Evolutionary conservation across 1,284 basidiomycete genomes (phyloP).

Genomic region (Thecaphora thlaspeos): DNA sequence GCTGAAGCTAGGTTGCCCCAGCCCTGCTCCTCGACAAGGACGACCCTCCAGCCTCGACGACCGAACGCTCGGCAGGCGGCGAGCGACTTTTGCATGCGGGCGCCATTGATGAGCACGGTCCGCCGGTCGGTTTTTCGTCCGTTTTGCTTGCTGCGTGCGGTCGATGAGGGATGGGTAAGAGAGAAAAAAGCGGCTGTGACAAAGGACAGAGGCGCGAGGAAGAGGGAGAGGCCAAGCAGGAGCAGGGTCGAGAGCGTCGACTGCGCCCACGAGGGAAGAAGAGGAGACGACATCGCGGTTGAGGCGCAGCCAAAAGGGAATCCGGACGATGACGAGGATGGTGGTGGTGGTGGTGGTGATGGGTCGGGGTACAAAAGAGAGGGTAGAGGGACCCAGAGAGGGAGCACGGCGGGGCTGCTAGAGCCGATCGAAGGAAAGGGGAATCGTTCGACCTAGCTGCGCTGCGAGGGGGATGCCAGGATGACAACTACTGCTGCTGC

Average conservation of each 20-base stretch:
- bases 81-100: constrained; percentile 60
- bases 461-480: no score
- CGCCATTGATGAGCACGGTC: constrained; percentile 59
- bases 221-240: constrained; percentile 14
- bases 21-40: constrained; percentile 59
- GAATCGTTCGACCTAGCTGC: no score
- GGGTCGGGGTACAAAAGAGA: no score
- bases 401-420: no score
- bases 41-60: constrained; percentile 59
- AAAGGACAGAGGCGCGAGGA: constrained; percentile 17
- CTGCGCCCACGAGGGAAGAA: constrained; percentile 23
- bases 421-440: no score
- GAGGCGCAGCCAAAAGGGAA: background rate
- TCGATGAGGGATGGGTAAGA: constrained; percentile 7
- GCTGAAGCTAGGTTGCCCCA: constrained; percentile 59
- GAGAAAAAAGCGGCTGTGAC: constrained; percentile 22
- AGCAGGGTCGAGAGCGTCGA: constrained; percentile 32
- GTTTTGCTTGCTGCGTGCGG: background rate
- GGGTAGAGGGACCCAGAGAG: no score
- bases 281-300: constrained; percentile 5
- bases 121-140: no score
- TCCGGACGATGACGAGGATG: background rate
- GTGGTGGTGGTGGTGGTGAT: background rate
- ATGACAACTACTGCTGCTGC: no score
- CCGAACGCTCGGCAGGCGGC: constrained; percentile 59